These are phyloP conservation scores for Diaporthe sp. DNA, from an alignment of 2,329 filamentous ascomycete species.

Conservation along the genomic window DNA sequence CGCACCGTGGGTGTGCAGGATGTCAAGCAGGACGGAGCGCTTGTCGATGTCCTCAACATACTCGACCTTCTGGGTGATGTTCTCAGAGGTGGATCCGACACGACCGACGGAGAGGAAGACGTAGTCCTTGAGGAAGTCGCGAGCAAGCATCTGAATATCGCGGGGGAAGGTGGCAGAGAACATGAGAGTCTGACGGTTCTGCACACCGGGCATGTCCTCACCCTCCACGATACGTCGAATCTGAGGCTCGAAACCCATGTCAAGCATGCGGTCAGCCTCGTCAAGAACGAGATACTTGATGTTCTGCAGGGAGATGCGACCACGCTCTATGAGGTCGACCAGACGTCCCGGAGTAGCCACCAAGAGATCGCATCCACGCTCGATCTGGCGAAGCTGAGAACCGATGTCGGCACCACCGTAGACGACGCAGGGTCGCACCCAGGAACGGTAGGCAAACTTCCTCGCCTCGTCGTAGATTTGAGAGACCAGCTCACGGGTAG, in stretches of 20 bases:
- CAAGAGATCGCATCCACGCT: constrained; percentile 94
- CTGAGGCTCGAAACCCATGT: constrained; percentile 99
- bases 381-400: constrained; percentile 96
- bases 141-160: constrained; percentile 98
- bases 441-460: constrained; percentile 98
- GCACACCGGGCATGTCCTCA: constrained; percentile 92
- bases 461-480: constrained; percentile 98
- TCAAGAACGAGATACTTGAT: constrained; percentile 99
- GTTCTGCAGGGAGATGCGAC: constrained; percentile 95
- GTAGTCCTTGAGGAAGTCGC: constrained; percentile 99
- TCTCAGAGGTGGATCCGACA: constrained; percentile 99
- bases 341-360: constrained; percentile 97
- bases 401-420: constrained; percentile 99
- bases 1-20: constrained; percentile 91
- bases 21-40: constrained; percentile 96
- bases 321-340: constrained; percentile 97
- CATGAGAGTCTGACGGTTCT: constrained; percentile 96
- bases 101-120: constrained; percentile 98
- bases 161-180: constrained; percentile 99
- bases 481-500: constrained; percentile 97
- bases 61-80: constrained; percentile 99
- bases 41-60: constrained; percentile 97
- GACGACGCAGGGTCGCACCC: constrained; percentile 98
- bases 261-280: constrained; percentile 99
- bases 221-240: constrained; percentile 98